Base-by-base conservation (phyloP, 129 eudicot species). In the Pseudognaphalium luteoalbum region DNA sequence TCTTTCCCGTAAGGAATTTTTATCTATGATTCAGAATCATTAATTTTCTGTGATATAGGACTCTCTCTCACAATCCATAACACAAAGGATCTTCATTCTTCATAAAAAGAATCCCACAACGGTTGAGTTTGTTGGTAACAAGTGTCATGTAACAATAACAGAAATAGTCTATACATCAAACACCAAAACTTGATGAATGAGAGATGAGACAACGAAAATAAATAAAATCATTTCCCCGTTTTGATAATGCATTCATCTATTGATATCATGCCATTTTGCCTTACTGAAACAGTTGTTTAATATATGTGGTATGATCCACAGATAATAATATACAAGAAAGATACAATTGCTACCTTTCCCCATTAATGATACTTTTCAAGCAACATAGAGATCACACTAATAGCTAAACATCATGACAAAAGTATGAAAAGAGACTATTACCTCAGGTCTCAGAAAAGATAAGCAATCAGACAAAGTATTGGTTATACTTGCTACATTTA, bases 1-100 rank as follows among this genome's bases (percentile, higher is more conserved):
- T 75, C 51, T 75, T 76, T 66, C 54, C 80, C 12, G 3, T 14
- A 19, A 20, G 79, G 61, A 73, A 73, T 37, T 80, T 80, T 80
- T 73, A 56, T 73, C 79, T 75, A 66, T 66, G 74, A 37, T 25
- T 25, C 28, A 25, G 28, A 25, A 25, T 25, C 28, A 25, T 25
- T 25, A 25, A 25, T 25, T 25, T 25, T 25, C 28, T 25, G 28
- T 25, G 28, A 25, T 25, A 25, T 25, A 25, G 0, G 28, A 25
- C 28, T 25, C 28, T 32, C 34, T 32, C 34, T 0, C 10, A 76
- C 7, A 59, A 59, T 10, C 60, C 7, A 10, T 4, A n/a, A 35
- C 22, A 17, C 60, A 54, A 6, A 2, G 20, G 30, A 59, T 59
- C 30, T 3, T 4, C 60, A 2, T 15, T 3, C 66, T 14, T 19